A percentile compares a stretch with the other conserved stretches of the same genome.
These are phyloP conservation scores for Senecio squalidus DNA, from an alignment of 140 eudicot genomes.

Conservation along the genomic window DNA sequence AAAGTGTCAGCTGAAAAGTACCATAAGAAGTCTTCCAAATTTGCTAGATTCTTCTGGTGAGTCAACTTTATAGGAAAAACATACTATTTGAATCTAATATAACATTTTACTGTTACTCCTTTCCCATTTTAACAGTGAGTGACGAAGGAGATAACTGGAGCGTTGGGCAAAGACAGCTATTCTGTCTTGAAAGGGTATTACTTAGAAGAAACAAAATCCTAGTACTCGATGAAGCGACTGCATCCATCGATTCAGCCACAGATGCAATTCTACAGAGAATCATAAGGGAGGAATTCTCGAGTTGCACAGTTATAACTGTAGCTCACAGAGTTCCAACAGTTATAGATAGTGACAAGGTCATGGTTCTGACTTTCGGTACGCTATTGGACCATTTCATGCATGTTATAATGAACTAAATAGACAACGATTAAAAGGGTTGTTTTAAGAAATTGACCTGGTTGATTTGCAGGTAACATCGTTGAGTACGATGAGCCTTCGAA, in stretches of 20 bases:
- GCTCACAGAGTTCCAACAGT: constrained; percentile 95
- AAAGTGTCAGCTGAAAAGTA: constrained; percentile 76
- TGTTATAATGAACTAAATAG: not conserved
- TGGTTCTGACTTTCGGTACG: constrained; percentile 89
- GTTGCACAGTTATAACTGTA: constrained; percentile 73
- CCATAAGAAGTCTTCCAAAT: constrained; percentile 60
- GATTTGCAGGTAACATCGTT: constrained; percentile 49
- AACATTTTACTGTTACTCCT: not conserved
- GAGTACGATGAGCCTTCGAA: constrained; percentile 79
- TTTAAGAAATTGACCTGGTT: not conserved
- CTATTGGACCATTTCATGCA: not conserved
- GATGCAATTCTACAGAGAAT: constrained; percentile 68
- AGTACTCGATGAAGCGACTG: constrained; percentile 91
- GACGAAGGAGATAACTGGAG: constrained; percentile 93
- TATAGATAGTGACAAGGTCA: constrained; percentile 80
- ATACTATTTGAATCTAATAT: not conserved
- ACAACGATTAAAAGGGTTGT: not conserved
- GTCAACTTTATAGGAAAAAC: constrained; percentile 4
- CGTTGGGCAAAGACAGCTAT: constrained; percentile 72
- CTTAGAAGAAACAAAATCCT: constrained; percentile 62
- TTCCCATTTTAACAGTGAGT: constrained; percentile 33
- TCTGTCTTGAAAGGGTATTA: constrained; percentile 76
- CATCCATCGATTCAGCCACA: constrained; percentile 82
- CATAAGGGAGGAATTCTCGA: constrained; percentile 64
- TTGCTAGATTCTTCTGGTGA: constrained; percentile 74